Conservation (phyloP, 371 early-diverging fungal species). For the Polyrhizophydium stewartii region DNA sequence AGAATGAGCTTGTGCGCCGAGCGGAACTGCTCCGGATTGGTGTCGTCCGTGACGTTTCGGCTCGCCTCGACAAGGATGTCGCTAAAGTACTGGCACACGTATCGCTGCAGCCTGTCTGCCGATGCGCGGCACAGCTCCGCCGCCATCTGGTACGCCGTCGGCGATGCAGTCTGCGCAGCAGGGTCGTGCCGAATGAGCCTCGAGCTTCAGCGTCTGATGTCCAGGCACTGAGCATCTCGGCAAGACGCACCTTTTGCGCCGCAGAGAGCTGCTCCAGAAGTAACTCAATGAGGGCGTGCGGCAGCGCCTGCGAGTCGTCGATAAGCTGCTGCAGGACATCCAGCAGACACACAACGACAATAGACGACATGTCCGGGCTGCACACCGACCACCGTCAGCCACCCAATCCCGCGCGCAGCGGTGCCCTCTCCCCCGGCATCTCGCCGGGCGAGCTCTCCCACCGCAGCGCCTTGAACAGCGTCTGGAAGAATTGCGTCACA, state of each 20-base stretch:
- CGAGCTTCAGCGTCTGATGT: neutral
- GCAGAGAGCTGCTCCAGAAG: conserved; percentile 70
- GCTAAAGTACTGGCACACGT: conserved; percentile 54
- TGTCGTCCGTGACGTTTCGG: conserved; percentile 17
- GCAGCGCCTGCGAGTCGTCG: conserved; percentile 66
- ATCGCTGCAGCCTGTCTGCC: conserved; percentile 76
- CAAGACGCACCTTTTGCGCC: conserved; percentile 46
- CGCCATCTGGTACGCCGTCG: conserved; percentile 74
- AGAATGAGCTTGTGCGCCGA: conserved; percentile 73
- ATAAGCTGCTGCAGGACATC: conserved; percentile 80
- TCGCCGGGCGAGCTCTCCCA: conserved; percentile 12
- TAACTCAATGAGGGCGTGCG: conserved; percentile 73
- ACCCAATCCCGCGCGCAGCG: too few relatives aligned
- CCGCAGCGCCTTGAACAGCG: conserved; percentile 45
- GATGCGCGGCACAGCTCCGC: conserved; percentile 72
- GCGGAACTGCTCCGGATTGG: conserved; percentile 45
- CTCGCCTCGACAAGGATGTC: conserved; percentile 56
- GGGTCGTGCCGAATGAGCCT: neutral
- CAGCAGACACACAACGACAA: conserved; percentile 71
- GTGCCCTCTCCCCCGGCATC: too few relatives aligned
- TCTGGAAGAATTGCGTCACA: conserved; percentile 56
- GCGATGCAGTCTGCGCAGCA: conserved; percentile 53
- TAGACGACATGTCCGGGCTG: conserved; percentile 66
- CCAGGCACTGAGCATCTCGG: neutral
- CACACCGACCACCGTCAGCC: neutral